Evolutionary conservation across 1,284 basidiomycete species (phyloP).

Genomic region (Ustilago bromivora): DNA sequence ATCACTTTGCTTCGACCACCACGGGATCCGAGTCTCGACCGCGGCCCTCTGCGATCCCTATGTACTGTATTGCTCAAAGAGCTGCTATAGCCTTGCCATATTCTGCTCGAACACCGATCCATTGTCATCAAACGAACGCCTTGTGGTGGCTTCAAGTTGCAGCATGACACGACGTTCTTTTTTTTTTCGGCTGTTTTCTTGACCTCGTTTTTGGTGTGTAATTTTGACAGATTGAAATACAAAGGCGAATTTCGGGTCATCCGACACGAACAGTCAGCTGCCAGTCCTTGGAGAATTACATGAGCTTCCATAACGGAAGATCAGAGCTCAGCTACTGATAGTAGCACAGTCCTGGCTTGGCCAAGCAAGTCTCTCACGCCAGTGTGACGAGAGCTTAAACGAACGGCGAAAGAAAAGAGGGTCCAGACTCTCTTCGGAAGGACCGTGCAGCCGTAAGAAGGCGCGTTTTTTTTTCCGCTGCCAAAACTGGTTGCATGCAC

Average conservation of each 20-base stretch:
- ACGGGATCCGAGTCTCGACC: no score
- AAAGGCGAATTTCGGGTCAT: not conserved
- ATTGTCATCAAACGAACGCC: no score
- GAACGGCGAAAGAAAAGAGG: not conserved
- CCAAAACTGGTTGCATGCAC: slow-evolving; percentile 1
- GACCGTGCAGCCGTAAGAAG: not conserved
- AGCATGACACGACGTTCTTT: not conserved
- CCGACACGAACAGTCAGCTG: not conserved
- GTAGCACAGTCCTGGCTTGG: no score
- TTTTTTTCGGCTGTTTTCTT: not conserved
- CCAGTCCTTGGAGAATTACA: not conserved
- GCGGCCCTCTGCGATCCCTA: no score
- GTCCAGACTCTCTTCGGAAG: not conserved
- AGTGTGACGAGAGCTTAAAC: not conserved
- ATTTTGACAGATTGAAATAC: not conserved
- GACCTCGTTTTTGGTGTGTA: not conserved
- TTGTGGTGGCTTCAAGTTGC: no score
- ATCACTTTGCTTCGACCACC: no score
- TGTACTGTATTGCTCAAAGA: not conserved
- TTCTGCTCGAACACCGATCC: not conserved
- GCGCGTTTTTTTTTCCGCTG: not conserved
- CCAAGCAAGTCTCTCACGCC: not conserved
- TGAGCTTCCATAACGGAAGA: not conserved
- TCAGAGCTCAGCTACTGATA: not conserved
- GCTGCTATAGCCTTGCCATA: not conserved